Percentiles rank a stretch among this genome's conserved stretches.
Evolutionary conservation across 2,329 filamentous ascomycete genomes (phyloP).

Genomic region (Xylariaceae sp.): DNA sequence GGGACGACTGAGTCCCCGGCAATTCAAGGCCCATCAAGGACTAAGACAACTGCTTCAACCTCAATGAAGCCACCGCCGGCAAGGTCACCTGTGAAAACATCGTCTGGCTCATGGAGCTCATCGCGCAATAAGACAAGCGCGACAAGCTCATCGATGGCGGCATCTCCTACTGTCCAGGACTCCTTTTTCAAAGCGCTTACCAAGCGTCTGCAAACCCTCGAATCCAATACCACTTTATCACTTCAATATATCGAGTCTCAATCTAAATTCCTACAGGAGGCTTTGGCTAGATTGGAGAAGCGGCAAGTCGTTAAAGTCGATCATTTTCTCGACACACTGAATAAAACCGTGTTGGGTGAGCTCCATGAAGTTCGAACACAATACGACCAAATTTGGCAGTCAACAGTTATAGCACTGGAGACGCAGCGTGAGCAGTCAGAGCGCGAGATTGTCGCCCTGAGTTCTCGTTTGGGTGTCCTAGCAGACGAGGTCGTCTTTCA

Average conservation of each 20-base stretch:
- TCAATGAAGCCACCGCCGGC: slow-evolving; percentile 27
- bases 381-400: slow-evolving; percentile 96
- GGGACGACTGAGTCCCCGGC: slow-evolving; percentile 11
- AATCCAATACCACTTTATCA: slow-evolving; percentile 88
- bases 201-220: slow-evolving; percentile 85
- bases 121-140: slow-evolving; percentile 35
- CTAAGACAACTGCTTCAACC: slow-evolving; percentile 20
- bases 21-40: slow-evolving; percentile 14
- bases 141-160: slow-evolving; percentile 38
- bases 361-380: slow-evolving; percentile 73
- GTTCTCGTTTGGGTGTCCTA: slow-evolving; percentile 74
- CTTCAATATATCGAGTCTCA: slow-evolving; percentile 97
- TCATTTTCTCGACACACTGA: slow-evolving; percentile 77
- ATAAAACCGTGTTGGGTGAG: slow-evolving; percentile 79
- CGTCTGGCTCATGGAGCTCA: slow-evolving; percentile 21
- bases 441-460: slow-evolving; percentile 77
- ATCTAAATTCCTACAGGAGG: slow-evolving; percentile 82
- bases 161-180: slow-evolving; percentile 85
- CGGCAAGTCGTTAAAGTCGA: slow-evolving; percentile 81
- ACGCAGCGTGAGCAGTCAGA: slow-evolving; percentile 81
- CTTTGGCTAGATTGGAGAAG: slow-evolving; percentile 81
- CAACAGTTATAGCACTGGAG: slow-evolving; percentile 86
- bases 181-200: slow-evolving; percentile 97
- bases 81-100: slow-evolving; percentile 9
- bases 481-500: slow-evolving; percentile 87